A percentile compares a stretch with the other conserved stretches of the same genome.
phyloP scores from a whole-genome alignment of 2,329 filamentous ascomycete species.

The Penicillium capsulatum region DNA sequence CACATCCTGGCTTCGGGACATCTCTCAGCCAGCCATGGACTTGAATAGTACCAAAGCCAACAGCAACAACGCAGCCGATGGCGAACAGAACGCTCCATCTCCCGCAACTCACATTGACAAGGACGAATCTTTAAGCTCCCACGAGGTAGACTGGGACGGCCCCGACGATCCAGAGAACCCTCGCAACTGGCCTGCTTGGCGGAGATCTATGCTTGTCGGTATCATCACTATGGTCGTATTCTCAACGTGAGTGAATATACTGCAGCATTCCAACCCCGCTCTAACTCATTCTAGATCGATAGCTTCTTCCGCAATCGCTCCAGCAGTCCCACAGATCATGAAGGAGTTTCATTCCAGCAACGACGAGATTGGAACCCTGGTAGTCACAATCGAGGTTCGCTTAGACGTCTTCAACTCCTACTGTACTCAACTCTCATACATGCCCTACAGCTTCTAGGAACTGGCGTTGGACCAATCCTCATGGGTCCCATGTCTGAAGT shows the following conservation, averaged over 20 bases:
- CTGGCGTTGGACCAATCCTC: conserved; percentile 8
- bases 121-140: too few relatives aligned
- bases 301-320: conserved; percentile 6
- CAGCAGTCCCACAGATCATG: conserved; percentile 4
- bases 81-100: too few relatives aligned
- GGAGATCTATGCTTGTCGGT: conserved; percentile 7
- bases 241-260: conserved; percentile 3
- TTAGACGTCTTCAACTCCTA: background rate
- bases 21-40: too few relatives aligned
- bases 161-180: conserved; percentile 9
- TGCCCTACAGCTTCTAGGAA: conserved; percentile 5
- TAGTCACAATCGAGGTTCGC: conserved; percentile 4
- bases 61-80: too few relatives aligned
- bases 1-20: too few relatives aligned
- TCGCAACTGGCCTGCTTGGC: conserved; percentile 9
- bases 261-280: background rate
- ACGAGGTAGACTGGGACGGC: conserved; percentile 8
- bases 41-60: too few relatives aligned
- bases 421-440: background rate
- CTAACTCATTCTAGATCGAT: conserved; percentile 1
- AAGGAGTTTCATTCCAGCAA: conserved; percentile 5
- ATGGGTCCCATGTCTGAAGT: conserved; percentile 11
- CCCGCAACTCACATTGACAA: too few relatives aligned
- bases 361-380: conserved; percentile 1
- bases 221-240: conserved; percentile 8